Conservation (phyloP, 78 protist genomes). For the Dictyostelium brefeldianum region DNA sequence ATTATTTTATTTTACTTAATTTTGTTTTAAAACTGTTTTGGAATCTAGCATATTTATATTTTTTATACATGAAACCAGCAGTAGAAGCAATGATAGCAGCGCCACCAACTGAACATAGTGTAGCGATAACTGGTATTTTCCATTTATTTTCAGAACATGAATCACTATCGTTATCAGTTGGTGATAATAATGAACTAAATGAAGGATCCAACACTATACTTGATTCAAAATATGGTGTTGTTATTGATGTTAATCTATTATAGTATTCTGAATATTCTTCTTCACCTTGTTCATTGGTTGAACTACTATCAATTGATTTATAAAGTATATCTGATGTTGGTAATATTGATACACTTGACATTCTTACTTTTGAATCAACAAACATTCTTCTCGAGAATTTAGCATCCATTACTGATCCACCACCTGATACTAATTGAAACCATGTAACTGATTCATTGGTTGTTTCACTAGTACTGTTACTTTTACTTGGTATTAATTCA, state of each 20-base stretch:
- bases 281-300: too few relatives aligned
- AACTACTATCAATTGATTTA: neutral
- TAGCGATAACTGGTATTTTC: neutral
- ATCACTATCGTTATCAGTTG: neutral
- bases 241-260: slow-evolving; percentile 14
- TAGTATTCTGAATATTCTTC: neutral
- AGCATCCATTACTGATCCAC: slow-evolving; percentile 8
- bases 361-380: slow-evolving; percentile 30
- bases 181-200: neutral
- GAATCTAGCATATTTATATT: neutral
- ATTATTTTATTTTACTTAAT: too few relatives aligned
- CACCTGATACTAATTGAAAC: slow-evolving; percentile 39
- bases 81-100: neutral
- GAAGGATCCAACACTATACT: neutral
- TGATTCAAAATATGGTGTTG: slow-evolving; percentile 1
- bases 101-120: neutral
- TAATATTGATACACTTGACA: neutral
- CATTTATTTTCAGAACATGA: neutral
- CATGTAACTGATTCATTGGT: slow-evolving; percentile 21
- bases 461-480: neutral
- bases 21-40: too few relatives aligned
- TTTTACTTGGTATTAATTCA: neutral
- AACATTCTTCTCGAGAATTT: slow-evolving; percentile 40
- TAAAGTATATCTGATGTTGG: slow-evolving; percentile 20
- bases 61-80: neutral